Evolutionary conservation across 257 asterid genomes (phyloP).

Genomic region (Primulina eburnea): DNA sequence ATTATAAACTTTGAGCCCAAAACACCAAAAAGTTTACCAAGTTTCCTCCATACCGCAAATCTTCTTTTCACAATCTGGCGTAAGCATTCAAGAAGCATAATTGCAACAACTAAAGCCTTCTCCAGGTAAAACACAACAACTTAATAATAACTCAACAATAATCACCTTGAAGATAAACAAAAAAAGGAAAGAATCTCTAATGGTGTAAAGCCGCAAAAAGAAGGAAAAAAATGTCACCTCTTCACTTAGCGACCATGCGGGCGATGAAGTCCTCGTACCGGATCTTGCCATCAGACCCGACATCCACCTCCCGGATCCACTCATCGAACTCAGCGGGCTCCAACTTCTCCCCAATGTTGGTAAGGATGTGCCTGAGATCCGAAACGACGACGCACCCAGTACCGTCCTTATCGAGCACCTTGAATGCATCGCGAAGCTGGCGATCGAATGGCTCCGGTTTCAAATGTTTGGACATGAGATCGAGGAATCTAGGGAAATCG

Average conservation of each 20-base stretch:
- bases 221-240: conserved; percentile 6
- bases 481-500: conserved; percentile 69
- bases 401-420: conserved; percentile 83
- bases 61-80: not conserved
- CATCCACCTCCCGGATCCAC: conserved; percentile 99
- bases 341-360: conserved; percentile 86
- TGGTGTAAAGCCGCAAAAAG: not conserved
- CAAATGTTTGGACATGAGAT: conserved; percentile 85
- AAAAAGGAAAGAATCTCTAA: not conserved
- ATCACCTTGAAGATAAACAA: not conserved
- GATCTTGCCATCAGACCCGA: conserved; percentile 93
- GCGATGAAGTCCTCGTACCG: conserved; percentile 88
- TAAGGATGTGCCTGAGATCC: conserved; percentile 87
- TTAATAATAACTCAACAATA: conserved; percentile 10
- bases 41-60: not conserved
- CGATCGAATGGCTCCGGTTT: conserved; percentile 98
- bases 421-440: conserved; percentile 90
- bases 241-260: conserved; percentile 88
- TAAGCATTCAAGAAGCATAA: not conserved
- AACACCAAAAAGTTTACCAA: not conserved
- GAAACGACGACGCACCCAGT: conserved; percentile 76
- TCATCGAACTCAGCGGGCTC: conserved; percentile 92
- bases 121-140: conserved; percentile 8
- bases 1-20: not conserved
- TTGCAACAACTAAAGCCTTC: conserved; percentile 10